These are phyloP conservation scores for Silene noctiflora DNA, from an alignment of 179 eudicot species.

Conservation along the genomic window DNA sequence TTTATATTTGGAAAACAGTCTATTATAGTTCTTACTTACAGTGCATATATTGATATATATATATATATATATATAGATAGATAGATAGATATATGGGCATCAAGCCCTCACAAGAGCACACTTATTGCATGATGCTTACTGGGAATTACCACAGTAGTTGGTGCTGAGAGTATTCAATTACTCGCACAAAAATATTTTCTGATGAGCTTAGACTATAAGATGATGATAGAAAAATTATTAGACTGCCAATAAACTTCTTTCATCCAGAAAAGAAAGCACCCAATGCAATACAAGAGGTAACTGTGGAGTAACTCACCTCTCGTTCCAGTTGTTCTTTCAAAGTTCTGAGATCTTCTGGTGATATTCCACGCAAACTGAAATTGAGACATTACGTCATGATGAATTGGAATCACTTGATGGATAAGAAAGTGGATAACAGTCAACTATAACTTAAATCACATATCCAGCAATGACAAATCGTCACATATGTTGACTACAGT, in stretches of 20 bases:
- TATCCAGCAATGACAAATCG: conserved; percentile 4
- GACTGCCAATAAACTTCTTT: not conserved
- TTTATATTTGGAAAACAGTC: not conserved
- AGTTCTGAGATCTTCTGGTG: conserved; percentile 53
- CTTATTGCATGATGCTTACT: not conserved
- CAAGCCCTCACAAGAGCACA: not conserved
- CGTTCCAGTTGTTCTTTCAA: conserved; percentile 76
- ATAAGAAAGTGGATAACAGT: not conserved
- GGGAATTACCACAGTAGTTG: not conserved
- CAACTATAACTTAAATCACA: not conserved
- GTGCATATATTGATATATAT: not conserved
- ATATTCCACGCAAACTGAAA: conserved; percentile 72
- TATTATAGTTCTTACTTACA: not conserved
- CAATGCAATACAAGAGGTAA: conserved; percentile 10
- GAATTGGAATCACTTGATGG: conserved; percentile 1
- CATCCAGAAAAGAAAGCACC: conserved; percentile 1
- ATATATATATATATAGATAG: no score
- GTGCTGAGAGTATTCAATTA: not conserved
- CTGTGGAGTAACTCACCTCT: conserved; percentile 49
- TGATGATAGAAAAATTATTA: not conserved
- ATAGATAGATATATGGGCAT: not conserved
- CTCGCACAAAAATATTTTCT: not conserved
- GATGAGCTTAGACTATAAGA: conserved; percentile 5
- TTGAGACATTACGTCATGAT: conserved; percentile 12
- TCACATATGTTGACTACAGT: not conserved